Conservation (phyloP, 1,139 yeast species). For the Nakaseomyces glabratus region DNA sequence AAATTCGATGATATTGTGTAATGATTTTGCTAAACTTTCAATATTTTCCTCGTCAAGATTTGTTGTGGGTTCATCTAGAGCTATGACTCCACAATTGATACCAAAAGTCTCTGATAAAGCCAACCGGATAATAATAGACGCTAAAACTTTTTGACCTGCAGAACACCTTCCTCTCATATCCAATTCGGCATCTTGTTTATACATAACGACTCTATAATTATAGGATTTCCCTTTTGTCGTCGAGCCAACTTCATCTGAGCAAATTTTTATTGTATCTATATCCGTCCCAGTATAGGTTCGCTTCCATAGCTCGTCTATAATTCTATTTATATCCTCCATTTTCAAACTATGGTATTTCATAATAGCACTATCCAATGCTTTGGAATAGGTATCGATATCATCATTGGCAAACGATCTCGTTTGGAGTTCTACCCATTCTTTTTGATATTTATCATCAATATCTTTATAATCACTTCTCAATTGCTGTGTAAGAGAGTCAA, state of each 20-base stretch:
- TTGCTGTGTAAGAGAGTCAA: slow-evolving; percentile 46
- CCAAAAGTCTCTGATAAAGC: slow-evolving; percentile 97
- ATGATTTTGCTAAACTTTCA: slow-evolving; percentile 75
- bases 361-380: slow-evolving; percentile 84
- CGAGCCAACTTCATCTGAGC: slow-evolving; percentile 60
- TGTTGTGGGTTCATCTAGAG: slow-evolving; percentile 96
- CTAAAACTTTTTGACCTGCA: slow-evolving; percentile 94
- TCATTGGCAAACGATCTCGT: slow-evolving; percentile 73
- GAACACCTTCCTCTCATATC: slow-evolving; percentile 99
- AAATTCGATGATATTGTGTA: slow-evolving; percentile 64
- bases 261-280: slow-evolving; percentile 80
- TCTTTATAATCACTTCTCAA: slow-evolving; percentile 61
- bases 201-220: slow-evolving; percentile 93
- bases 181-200: slow-evolving; percentile 79
- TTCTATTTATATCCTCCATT: slow-evolving; percentile 86
- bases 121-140: slow-evolving; percentile 81
- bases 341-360: slow-evolving; percentile 87
- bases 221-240: slow-evolving; percentile 60
- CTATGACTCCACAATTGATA: slow-evolving; percentile 86
- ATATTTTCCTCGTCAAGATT: slow-evolving; percentile 86
- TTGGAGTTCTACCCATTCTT: slow-evolving; percentile 69
- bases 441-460: slow-evolving; percentile 53
- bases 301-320: slow-evolving; percentile 87
- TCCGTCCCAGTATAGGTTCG: slow-evolving; percentile 92
- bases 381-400: slow-evolving; percentile 73